Evolutionary conservation across 495 filamentous ascomycete genomes (phyloP).

Genomic region (Neurospora sp.): DNA sequence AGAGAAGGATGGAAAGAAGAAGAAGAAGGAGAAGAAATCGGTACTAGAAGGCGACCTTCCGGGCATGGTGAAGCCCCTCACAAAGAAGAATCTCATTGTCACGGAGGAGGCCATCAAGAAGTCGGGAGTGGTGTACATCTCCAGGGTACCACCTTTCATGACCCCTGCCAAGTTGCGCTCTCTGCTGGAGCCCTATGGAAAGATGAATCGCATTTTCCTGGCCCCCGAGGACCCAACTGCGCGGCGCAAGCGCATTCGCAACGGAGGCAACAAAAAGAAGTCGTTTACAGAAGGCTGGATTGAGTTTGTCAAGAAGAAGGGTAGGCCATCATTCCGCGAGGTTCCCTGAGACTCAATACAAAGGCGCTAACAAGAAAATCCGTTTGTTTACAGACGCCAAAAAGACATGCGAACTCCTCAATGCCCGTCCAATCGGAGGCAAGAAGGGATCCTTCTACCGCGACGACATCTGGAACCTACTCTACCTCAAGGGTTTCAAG

Average conservation of each 20-base stretch:
- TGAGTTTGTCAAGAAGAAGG: constrained; percentile 51
- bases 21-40: constrained; percentile 14
- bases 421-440: constrained; percentile 72
- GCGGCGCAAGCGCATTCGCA: constrained; percentile 47
- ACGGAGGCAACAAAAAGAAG: constrained; percentile 80
- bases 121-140: constrained; percentile 80
- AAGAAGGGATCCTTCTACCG: constrained; percentile 82
- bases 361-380: constrained; percentile 37
- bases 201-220: constrained; percentile 78
- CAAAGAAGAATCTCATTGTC: constrained; percentile 48
- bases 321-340: neutral
- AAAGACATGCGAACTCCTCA: constrained; percentile 71
- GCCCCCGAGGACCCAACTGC: constrained; percentile 62
- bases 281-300: constrained; percentile 90
- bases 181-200: constrained; percentile 66
- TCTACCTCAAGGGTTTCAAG: constrained; percentile 76
- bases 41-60: constrained; percentile 28
- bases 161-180: constrained; percentile 73
- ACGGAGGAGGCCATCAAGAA: constrained; percentile 46
- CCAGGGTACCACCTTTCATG: constrained; percentile 88
- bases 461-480: constrained; percentile 77
- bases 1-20: constrained; percentile 6
- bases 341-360: neutral
- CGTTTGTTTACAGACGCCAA: constrained; percentile 50
- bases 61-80: constrained; percentile 38